Evolutionary conservation across 148 eudicot species (phyloP), one percentile per base, ranked within the genome.

Genomic region (Euryodendron excelsum): DNA sequence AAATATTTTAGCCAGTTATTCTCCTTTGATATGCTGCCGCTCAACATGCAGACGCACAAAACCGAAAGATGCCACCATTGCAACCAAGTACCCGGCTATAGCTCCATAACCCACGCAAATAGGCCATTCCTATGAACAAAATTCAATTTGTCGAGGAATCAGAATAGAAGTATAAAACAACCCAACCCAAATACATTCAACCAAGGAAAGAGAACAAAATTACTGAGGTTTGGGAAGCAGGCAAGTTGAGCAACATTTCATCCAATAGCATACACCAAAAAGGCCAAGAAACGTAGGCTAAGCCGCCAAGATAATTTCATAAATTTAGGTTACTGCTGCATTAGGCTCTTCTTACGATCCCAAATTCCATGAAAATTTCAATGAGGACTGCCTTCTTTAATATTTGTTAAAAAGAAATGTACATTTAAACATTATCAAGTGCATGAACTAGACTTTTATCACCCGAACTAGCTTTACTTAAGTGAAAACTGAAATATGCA

Each of bases 61-160:
- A 70, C 87, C 83, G 31, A 87, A 78, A 14, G 97, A 91, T 41
- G 85, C 84, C 73, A 88, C 47, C 89, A 89, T 74, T 75, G 93
- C 94, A 60, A 86, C 41, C 79, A 80, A 61, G 77, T 93, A 96
- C 64, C 98, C 99, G 27, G 87, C 77, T 50, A 96, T 77, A 48
- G 94, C 97, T 82, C 97, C 99, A 83, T 88, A 93, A 41, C 90
- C 90, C 75, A 96, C 98, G 72, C 91, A 96, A 80, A 96, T 85
- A 44, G 99, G 99, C 99, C 99, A 93, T 82, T 96, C 99, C 99
- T 96, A 85, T 80, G 69, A 53, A 68, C 33, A 53, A 60, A 39
- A 69, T 60, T 36, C 11, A 69, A 50, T 12, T 20, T 30, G 21
- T 30, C 28, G 34, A 28, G 44, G 28, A 47, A 64, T 31, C 27